A percentile compares a stretch with the other conserved stretches of the same genome.
Conservation (phyloP, 2,329 filamentous ascomycete genomes). For the Biscogniauxia sp. region DNA sequence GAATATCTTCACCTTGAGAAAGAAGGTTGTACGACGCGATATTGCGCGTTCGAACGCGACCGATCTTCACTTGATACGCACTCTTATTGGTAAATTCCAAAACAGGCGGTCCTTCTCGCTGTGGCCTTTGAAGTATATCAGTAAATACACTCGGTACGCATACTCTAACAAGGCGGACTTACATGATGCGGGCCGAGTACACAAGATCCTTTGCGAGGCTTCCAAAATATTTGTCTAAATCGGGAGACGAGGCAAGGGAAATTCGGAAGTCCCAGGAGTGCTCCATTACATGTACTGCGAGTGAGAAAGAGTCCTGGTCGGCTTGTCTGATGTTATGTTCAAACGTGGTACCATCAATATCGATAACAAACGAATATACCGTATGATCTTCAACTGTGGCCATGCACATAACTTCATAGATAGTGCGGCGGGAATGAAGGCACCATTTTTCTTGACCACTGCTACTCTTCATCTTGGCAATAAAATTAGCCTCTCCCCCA, state of each 20-base stretch:
- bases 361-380: constrained; percentile 19
- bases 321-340: constrained; percentile 13
- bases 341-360: constrained; percentile 25
- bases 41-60: constrained; percentile 24
- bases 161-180: constrained; percentile 16
- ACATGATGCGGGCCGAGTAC: constrained; percentile 25
- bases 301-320: constrained; percentile 7
- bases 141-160: constrained; percentile 4
- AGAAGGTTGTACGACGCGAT: constrained; percentile 17
- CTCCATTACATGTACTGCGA: constrained; percentile 29
- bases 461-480: constrained; percentile 12
- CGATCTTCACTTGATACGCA: constrained; percentile 18
- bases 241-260: constrained; percentile 15
- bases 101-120: constrained; percentile 14
- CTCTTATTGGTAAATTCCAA: constrained; percentile 23
- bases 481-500: constrained; percentile 25
- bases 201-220: constrained; percentile 26
- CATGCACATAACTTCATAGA: constrained; percentile 24
- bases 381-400: constrained; percentile 1
- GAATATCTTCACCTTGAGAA: background rate
- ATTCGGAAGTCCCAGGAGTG: constrained; percentile 30
- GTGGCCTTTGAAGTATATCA: constrained; percentile 11
- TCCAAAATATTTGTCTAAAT: constrained; percentile 18
- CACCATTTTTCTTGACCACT: constrained; percentile 14
- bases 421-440: constrained; percentile 12